Evolutionary conservation across 1,139 yeast genomes (phyloP), one percentile per base, ranked within the genome.

Genomic region (Kluyveromyces sp.): DNA sequence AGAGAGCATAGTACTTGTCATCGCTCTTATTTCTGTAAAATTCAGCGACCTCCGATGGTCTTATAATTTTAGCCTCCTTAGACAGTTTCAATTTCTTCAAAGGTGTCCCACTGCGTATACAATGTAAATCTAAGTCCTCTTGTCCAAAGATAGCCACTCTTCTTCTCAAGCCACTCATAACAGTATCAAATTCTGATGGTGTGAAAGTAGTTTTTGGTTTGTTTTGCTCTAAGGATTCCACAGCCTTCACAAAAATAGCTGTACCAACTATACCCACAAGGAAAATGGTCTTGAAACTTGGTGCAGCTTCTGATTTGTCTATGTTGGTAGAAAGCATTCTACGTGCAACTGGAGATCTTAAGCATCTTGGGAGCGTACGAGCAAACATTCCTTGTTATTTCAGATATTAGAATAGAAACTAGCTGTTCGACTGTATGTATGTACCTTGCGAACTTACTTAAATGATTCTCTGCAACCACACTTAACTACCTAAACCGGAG

Each of bases 131-230:
- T 21, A 56, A 34, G 7, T 52, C 43, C 15, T 55, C 57, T 2
- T 48, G 48, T 6, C 51, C 46, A 45, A 80, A 70, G 44, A 77
- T 56, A 47, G 75, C 69, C 44, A 68, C 64, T 50, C 82, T 73
- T 61, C 86, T 72, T 58, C 71, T 80, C 54, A 80, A 70, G 3
- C 82, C 80, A 5, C 74, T 69, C 52, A 71, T 57, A 33, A 55
- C 56, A 42, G 70, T 64, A 52, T 79, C 83, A 69, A 79, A 82
- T 56, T 85, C 94, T 48, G 73, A 74, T 54, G 80, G 86, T 7
- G 80, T 70, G 53, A 70, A 70, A 31, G 78, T 72, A 35, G 68
- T 78, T 56, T 75, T 76, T 26, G 78, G 78, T 48, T 67, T 64
- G 53, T 72, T 75, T 52, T 75, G 74, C 49, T 79, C 81, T n/a